phyloP scores from a whole-genome alignment of 2,329 filamentous ascomycete genomes.

The Fusarium sp. region DNA sequence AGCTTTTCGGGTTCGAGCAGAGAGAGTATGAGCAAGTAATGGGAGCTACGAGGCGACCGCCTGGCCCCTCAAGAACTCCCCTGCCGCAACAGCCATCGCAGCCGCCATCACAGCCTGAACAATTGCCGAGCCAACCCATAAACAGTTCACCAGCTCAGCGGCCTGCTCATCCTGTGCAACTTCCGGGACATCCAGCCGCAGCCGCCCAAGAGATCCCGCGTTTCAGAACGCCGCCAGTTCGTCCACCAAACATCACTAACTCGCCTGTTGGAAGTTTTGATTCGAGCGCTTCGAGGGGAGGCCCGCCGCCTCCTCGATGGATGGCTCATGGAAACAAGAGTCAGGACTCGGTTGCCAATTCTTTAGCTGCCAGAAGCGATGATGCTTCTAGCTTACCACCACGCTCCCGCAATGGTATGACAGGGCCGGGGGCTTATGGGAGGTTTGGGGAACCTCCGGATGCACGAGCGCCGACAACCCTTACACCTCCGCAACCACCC shows the following conservation, averaged over 20 bases:
- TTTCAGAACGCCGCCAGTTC: constrained; percentile 45
- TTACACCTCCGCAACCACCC: constrained; percentile 35
- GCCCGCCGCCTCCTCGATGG: constrained; percentile 59
- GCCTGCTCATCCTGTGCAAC: constrained; percentile 29
- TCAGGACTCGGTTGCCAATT: constrained; percentile 67
- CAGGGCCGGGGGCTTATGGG: constrained; percentile 53
- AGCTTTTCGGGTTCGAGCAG: constrained; percentile 84
- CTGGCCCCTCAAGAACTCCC: constrained; percentile 36
- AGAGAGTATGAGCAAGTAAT: constrained; percentile 82
- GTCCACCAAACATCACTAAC: constrained; percentile 55
- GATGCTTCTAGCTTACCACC: constrained; percentile 64
- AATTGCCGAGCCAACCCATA: constrained; percentile 27
- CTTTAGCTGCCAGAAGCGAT: constrained; percentile 61
- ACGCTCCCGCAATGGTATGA: constrained; percentile 64
- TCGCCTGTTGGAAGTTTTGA: constrained; percentile 67
- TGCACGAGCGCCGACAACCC: constrained; percentile 24
- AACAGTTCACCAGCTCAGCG: constrained; percentile 33
- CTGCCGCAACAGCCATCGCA: constrained; percentile 46
- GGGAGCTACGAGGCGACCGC: constrained; percentile 64
- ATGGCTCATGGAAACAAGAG: constrained; percentile 65
- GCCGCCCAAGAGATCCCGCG: constrained; percentile 43
- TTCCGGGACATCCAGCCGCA: constrained; percentile 19
- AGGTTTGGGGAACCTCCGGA: constrained; percentile 52
- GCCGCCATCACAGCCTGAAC: constrained; percentile 45
- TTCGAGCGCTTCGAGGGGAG: constrained; percentile 55